Percentiles rank a stretch among this genome's conserved stretches.
Evolutionary conservation across 805 yeast genomes (phyloP).

Genomic region (Candida parachauliodes): DNA sequence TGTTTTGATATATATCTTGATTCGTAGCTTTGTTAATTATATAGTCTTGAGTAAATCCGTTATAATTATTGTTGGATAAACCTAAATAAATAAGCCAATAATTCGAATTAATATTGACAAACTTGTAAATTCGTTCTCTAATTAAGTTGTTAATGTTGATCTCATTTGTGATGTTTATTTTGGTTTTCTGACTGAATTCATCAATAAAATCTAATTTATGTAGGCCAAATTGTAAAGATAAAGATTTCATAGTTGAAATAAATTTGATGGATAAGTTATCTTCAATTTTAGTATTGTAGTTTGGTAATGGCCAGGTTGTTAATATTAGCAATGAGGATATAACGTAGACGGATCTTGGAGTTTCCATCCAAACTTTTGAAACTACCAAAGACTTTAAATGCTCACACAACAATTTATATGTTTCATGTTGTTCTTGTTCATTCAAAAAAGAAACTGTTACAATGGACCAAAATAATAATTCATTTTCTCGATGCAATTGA

Average conservation of each 20-base stretch:
- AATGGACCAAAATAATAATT: conserved; percentile 40
- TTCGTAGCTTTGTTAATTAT: conserved; percentile 32
- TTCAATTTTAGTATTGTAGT: conserved; percentile 17
- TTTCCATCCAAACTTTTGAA: conserved; percentile 39
- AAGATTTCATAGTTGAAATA: conserved; percentile 34
- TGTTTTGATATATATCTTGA: conserved; percentile 14
- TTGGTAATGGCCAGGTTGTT: conserved; percentile 45
- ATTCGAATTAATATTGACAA: conserved; percentile 39
- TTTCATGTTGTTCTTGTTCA: conserved; percentile 8
- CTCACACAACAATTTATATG: conserved; percentile 22
- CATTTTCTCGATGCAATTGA: conserved; percentile 24
- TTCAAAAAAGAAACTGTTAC: conserved; percentile 31
- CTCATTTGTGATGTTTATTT: conserved; percentile 21
- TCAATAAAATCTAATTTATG: conserved; percentile 39
- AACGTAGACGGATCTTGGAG: conserved; percentile 42
- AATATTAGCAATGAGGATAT: conserved; percentile 37
- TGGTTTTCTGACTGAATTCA: conserved; percentile 38
- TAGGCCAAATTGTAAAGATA: conserved; percentile 40
- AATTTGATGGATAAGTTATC: conserved; percentile 35
- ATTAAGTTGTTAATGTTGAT: conserved; percentile 31
- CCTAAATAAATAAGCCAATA: conserved; percentile 42
- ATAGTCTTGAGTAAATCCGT: conserved; percentile 34
- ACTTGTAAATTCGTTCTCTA: conserved; percentile 41
- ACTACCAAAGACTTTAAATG: conserved; percentile 38
- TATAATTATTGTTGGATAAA: conserved; percentile 27